Evolutionary conservation across 306 rosid genomes (phyloP), one percentile per base, ranked within the genome.

Genomic region (Quercus engelmannii): DNA sequence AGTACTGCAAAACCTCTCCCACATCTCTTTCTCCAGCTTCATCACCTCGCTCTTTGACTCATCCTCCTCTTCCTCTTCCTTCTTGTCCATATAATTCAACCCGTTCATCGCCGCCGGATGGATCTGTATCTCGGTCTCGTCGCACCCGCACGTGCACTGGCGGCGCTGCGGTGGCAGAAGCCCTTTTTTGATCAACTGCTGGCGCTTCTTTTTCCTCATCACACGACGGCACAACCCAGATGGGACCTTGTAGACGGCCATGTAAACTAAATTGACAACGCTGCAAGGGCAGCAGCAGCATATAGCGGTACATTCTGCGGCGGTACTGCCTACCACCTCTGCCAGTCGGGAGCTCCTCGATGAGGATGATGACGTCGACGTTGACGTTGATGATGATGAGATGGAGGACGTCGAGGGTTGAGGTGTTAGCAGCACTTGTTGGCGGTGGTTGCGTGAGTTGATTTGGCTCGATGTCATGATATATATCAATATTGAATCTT

Each of bases 261-360:
- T 83, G 12, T 88, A 83, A 0, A 93, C 51, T 5, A 95, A 15
- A 49, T 90, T 88, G 12, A 89, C 81, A 0, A 91, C 69, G 3
- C 81, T 82, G 31, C 87, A 88, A 0, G 99, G 97, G 62, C 84
- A 82, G 71, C 99, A 93, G n/a, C 99, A 95, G 74, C 93, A 89
- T 4, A 95, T 78, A 17, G 93, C 99, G 1, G 93, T 90, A 80
- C 98, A 95, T 82, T 89, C 98, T 5, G 99, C 99, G 7, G 99
- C 55, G 1, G 96, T 83, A 1, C 92, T 90, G 0, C 99, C 99
- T 9, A 91, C 90, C 0, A 88, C 91, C 84, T 95, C 99, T 0
- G 96, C 95, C 2, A 88, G 26, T 1, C 86, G 88, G 18, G 77
- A 72, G 2, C 58, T 41, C 0, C 87, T 25, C 55, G 57, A 2